Base-by-base conservation (phyloP, 257 asterid species). In the Solanum boliviense region DNA sequence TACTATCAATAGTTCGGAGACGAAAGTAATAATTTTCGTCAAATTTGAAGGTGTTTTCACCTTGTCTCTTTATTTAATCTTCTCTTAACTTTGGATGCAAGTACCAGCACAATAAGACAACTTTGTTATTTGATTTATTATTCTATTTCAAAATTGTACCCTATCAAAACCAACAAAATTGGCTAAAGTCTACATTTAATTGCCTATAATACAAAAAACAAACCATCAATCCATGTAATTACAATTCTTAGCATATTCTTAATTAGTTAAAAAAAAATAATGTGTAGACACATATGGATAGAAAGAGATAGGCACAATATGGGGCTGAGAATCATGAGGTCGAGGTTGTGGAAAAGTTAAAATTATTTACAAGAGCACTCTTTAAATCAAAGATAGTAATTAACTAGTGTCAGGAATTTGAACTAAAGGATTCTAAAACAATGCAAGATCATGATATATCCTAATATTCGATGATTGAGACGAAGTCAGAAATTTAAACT, bases 201-300 rank as follows among this genome's bases (percentile, higher is more conserved):
- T 44, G 13, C 25, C 31, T 5, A 27, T 27, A 16, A 25, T 44
- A 27, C 84, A 44, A 52, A 38, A 75, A 20, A 65, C 20, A 39
- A 8, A 39, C 79, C 68, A 16, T 58, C 71, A 89, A 48, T 78
- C 65, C 86, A 83, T 72, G 81, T 79, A 76, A 83, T 60, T 87
- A 90, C 93, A 91, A 84, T 89, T 29, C 67, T 81, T 34, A 76
- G 93, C 89, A 91, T 92, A 87, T 89, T 81, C 84, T 36, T 76
- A 81, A 60, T 27, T 31, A 48, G 20, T 52, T 89, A 13, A 71
- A 56, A 85, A 89, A 70, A 41, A 44, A 60, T 68, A 56, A 71
- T 68, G 73, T 67, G 87, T 21, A n/a, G 70, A 87, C 86, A 41
- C 65, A 0, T 15, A 29, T 1, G 38, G 12, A 79, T 44, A 4